Evolutionary conservation across 345 rosid genomes (phyloP).

Genomic region (Citrus mangshanensis): DNA sequence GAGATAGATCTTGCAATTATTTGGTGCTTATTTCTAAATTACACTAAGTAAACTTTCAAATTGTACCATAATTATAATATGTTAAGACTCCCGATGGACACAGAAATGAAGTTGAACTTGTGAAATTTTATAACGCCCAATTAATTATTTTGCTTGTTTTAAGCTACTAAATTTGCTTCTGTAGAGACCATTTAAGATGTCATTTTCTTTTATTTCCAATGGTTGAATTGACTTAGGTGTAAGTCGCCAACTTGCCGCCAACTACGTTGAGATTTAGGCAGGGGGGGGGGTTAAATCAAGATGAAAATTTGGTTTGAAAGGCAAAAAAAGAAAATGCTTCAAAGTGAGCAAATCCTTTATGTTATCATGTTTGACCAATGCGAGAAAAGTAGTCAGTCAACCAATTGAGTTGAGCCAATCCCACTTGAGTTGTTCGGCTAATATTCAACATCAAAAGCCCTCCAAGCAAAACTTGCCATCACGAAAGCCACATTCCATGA

Average conservation of each 20-base stretch:
- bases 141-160: neutral
- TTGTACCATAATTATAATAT: too few relatives aligned
- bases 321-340: neutral
- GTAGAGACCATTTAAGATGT: neutral
- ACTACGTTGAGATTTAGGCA: too few relatives aligned
- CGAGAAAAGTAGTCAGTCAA: neutral
- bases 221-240: neutral
- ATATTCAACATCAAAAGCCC: neutral
- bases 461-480: neutral
- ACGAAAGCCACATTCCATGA: neutral
- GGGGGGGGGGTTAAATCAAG: neutral
- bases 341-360: neutral
- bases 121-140: neutral
- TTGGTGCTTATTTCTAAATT: too few relatives aligned
- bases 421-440: neutral
- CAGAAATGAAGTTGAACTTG: neutral
- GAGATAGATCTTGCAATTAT: too few relatives aligned
- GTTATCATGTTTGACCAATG: neutral
- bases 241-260: neutral
- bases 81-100: too few relatives aligned
- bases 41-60: too few relatives aligned
- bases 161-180: too few relatives aligned
- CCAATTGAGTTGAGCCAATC: neutral
- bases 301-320: neutral
- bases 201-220: neutral